phyloP scores from a whole-genome alignment of 2,329 filamentous ascomycete genomes.

The Pyrenophora seminiperda region DNA sequence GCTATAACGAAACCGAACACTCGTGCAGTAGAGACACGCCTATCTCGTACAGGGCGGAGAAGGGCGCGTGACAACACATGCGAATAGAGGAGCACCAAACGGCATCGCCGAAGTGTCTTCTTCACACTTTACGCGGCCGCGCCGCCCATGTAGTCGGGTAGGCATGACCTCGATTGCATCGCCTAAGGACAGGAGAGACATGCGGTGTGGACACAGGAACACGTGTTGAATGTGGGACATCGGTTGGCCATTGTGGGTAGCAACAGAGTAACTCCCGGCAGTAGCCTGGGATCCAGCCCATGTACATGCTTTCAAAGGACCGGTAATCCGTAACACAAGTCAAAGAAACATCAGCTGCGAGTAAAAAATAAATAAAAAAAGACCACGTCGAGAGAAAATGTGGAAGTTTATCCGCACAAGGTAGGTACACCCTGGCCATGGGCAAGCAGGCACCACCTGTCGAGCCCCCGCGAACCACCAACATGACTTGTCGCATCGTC shows the following conservation, averaged over 20 bases:
- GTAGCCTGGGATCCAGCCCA: background rate
- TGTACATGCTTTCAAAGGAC: background rate
- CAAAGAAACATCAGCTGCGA: background rate
- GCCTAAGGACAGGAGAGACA: conserved; percentile 12
- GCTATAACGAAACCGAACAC: no score
- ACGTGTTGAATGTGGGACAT: conserved; percentile 32
- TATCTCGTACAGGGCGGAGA: background rate
- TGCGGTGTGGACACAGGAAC: conserved; percentile 30
- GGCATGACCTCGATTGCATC: background rate
- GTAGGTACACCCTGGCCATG: no score
- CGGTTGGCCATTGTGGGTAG: background rate
- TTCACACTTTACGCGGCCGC: conserved; percentile 5
- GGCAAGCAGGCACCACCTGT: background rate
- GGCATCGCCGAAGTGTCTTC: background rate
- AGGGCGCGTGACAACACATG: conserved; percentile 2
- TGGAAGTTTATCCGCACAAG: conserved; percentile 2
- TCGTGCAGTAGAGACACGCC: no score
- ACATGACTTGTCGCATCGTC: conserved; percentile 9
- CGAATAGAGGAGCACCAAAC: background rate
- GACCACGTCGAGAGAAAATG: conserved; percentile 2
- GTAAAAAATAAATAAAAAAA: background rate
- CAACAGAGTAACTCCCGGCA: background rate
- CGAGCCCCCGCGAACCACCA: conserved; percentile 1
- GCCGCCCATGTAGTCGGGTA: background rate
- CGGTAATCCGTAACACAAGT: conserved; percentile 4